Base-by-base conservation (phyloP, 1,139 yeast genomes). In the Geotrichum citri-aurantii region DNA sequence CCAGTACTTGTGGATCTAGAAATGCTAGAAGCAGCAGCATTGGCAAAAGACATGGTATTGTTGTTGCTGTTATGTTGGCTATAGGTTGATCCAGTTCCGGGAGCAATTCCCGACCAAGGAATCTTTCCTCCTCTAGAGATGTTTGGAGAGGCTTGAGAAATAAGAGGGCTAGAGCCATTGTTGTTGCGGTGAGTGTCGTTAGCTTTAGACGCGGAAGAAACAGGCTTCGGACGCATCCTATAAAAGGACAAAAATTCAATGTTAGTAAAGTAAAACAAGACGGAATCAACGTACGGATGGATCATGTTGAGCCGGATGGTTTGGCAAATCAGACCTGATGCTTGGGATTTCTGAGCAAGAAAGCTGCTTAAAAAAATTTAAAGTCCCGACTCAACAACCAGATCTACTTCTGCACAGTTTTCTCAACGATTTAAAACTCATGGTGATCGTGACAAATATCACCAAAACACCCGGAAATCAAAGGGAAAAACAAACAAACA, bases 21-120 rank as follows among this genome's bases (percentile, higher is more conserved):
- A 21, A 50, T 11, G 49, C 58, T 57, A 26, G 47, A 27, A 24
- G 55, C 48, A 19, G 63, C 63, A 42, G 63, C 64, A 27, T 50
- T 59, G 37, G 64, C 61, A 54, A 56, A 55, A 12, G 62, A 62
- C 57, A 57, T 54, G 23, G 56, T 57, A 26, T 48, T 44, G 50
- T 46, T 47, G 29, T 52, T 53, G 40, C 44, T n/a, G 44, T 37
- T 37, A 17, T 37, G 17, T 37, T 37, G 44, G 17, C 17, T 37
- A 17, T 37, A 37, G 10, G 44, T 7, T 48, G 54, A 33, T 48
- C 48, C 54, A 27, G 51, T 17, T 44, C 65, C 64, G 58, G 68
- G 63, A 50, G 69, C 63, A 59, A 62, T 56, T 27, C 63, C 63
- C 48, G 67, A 57, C 69, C 69, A 59, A 55, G 69, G 62, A 33